Percentiles rank a stretch among this genome's conserved stretches.
Conservation (phyloP, 768 basidiomycete genomes). For the Suillus bovinus region DNA sequence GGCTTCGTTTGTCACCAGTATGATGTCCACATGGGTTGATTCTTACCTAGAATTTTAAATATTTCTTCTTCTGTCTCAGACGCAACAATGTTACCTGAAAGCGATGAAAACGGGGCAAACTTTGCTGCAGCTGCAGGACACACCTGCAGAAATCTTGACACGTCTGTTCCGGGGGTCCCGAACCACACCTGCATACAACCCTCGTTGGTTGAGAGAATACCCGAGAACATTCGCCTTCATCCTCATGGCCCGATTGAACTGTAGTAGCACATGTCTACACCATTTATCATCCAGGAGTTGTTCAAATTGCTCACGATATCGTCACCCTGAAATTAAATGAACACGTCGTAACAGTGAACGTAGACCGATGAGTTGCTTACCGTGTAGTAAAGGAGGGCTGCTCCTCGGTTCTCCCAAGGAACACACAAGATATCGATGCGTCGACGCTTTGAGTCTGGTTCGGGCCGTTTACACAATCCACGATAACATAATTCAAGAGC, state of each 20-base stretch:
- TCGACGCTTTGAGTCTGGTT: conserved; percentile 49
- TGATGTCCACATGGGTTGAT: background rate
- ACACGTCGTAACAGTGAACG: background rate
- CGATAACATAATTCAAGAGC: conserved; percentile 79
- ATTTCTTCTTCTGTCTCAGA: conserved; percentile 88
- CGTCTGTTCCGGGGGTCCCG: conserved; percentile 65
- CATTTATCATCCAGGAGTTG: background rate
- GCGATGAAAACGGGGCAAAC: background rate
- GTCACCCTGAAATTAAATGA: conserved; percentile 58
- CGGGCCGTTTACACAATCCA: conserved; percentile 69
- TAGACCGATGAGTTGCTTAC: conserved; percentile 40
- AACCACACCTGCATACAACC: conserved; percentile 70
- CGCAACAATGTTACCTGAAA: conserved; percentile 60
- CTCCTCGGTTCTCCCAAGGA: conserved; percentile 78
- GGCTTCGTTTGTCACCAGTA: conserved; percentile 6
- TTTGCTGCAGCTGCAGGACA: conserved; percentile 15
- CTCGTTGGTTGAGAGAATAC: conserved; percentile 86
- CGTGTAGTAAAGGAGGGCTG: conserved; percentile 90
- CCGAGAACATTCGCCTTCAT: conserved; percentile 80
- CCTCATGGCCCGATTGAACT: conserved; percentile 92
- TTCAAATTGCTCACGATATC: conserved; percentile 65
- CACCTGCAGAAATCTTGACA: conserved; percentile 63
- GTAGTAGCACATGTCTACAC: conserved; percentile 2
- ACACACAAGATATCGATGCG: conserved; percentile 86
- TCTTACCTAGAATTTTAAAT: conserved; percentile 64